phyloP scores from a whole-genome alignment of 495 filamentous ascomycete genomes.

The Letharia lupina region DNA sequence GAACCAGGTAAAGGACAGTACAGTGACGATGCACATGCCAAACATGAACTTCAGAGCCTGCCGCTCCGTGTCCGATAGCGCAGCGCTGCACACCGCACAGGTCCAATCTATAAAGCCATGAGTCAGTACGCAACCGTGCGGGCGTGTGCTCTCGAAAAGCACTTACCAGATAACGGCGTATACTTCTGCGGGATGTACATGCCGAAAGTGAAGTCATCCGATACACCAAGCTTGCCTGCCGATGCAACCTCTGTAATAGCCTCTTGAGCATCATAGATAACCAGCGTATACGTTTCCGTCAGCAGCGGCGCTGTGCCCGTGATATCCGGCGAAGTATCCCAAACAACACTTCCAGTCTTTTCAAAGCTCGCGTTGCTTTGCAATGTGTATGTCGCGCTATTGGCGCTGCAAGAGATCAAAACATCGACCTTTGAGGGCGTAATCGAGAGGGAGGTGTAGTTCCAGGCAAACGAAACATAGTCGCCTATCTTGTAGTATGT shows the following conservation, averaged over 20 bases:
- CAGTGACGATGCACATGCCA: conserved; percentile 65
- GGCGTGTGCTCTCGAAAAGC: conserved; percentile 19
- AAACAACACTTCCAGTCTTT: conserved; percentile 51
- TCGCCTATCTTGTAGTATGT: conserved; percentile 87
- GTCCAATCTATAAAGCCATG: conserved; percentile 37
- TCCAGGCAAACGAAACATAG: conserved; percentile 80
- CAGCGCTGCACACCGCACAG: conserved; percentile 67
- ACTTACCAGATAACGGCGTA: conserved; percentile 51
- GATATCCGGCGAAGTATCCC: conserved; percentile 73
- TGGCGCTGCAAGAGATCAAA: conserved; percentile 64
- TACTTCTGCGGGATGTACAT: conserved; percentile 70
- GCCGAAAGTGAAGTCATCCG: conserved; percentile 60
- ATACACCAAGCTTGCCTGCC: conserved; percentile 65
- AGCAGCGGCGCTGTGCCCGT: conserved; percentile 54
- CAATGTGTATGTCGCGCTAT: conserved; percentile 58
- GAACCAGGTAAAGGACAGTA: conserved; percentile 86
- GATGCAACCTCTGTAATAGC: conserved; percentile 51
- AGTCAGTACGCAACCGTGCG: conserved; percentile 4
- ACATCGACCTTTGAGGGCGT: conserved; percentile 75
- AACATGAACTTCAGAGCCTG: conserved; percentile 63
- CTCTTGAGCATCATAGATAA: conserved; percentile 67
- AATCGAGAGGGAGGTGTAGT: conserved; percentile 79
- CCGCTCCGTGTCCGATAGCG: conserved; percentile 53
- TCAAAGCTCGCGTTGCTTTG: conserved; percentile 53
- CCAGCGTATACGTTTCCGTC: conserved; percentile 72